Conservation (phyloP, 140 eudicot species). For the Erigeron philadelphicus region DNA sequence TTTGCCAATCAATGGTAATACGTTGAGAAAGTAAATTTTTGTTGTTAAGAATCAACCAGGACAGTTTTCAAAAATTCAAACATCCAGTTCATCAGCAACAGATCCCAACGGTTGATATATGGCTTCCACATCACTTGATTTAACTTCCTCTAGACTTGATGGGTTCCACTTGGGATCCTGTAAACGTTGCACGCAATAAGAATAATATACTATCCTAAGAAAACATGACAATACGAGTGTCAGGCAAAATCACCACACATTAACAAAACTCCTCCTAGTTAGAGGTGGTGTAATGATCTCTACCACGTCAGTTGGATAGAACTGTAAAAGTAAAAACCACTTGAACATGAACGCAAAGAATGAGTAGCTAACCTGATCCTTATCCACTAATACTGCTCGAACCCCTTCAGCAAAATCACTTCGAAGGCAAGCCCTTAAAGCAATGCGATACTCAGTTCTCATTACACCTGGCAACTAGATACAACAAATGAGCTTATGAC, state of each 20-base stretch:
- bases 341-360: too few species aligned
- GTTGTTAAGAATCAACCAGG: neutral
- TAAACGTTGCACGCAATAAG: neutral
- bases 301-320: neutral
- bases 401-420: conserved; percentile 88
- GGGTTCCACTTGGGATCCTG: conserved; percentile 93
- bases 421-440: conserved; percentile 58
- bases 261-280: neutral
- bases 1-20: too few species aligned
- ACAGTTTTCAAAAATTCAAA: conserved; percentile 23
- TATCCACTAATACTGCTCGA: conserved; percentile 85
- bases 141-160: conserved; percentile 65
- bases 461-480: conserved; percentile 70
- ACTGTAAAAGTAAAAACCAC: too few species aligned
- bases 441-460: conserved; percentile 85
- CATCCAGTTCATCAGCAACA: conserved; percentile 48
- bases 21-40: neutral
- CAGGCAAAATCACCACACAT: neutral
- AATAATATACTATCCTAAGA: neutral
- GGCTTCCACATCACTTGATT: conserved; percentile 54
- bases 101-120: conserved; percentile 48
- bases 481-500: neutral
- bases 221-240: neutral
- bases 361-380: conserved; percentile 71
- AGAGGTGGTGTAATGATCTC: neutral